Conservation (phyloP, 495 filamentous ascomycete genomes). For the Xylaria bambusicola region DNA sequence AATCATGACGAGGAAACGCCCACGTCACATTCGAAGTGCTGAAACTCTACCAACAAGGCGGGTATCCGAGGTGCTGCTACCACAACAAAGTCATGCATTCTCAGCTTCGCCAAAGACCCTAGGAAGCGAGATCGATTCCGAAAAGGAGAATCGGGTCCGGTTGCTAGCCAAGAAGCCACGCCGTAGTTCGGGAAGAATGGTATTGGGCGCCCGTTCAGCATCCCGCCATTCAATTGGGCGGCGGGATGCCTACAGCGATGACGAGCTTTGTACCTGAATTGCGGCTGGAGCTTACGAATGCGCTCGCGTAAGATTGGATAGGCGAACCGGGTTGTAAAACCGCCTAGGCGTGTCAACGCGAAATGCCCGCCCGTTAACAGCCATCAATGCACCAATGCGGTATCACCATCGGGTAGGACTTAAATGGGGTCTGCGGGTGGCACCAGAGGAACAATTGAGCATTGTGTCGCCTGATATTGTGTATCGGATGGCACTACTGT, state of each 20-base stretch:
- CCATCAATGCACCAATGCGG: background rate
- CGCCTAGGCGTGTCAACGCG: slow-evolving; percentile 2
- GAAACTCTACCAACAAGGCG: slow-evolving; percentile 14
- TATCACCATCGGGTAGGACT: slow-evolving; percentile 5
- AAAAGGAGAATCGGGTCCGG: slow-evolving; percentile 27
- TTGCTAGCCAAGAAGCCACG: slow-evolving; percentile 25
- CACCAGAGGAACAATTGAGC: too few relatives aligned
- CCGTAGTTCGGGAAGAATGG: slow-evolving; percentile 21
- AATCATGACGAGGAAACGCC: slow-evolving; percentile 29
- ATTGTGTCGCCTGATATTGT: too few relatives aligned
- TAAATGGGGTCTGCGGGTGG: too few relatives aligned
- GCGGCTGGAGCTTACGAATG: slow-evolving; percentile 1
- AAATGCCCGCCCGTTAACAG: too few relatives aligned
- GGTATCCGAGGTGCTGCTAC: background rate
- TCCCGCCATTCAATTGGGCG: slow-evolving; percentile 9
- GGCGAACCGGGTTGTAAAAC: slow-evolving; percentile 11
- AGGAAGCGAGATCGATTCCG: slow-evolving; percentile 22
- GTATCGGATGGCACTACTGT: too few relatives aligned
- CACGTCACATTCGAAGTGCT: slow-evolving; percentile 14
- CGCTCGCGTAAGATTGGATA: slow-evolving; percentile 3
- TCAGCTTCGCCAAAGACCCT: slow-evolving; percentile 3
- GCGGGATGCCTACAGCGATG: slow-evolving; percentile 31
- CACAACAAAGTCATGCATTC: background rate
- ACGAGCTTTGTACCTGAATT: slow-evolving; percentile 41
- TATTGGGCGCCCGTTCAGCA: slow-evolving; percentile 17